Base-by-base conservation (phyloP, 768 basidiomycete genomes). In the Leccinellum rugosiceps region DNA sequence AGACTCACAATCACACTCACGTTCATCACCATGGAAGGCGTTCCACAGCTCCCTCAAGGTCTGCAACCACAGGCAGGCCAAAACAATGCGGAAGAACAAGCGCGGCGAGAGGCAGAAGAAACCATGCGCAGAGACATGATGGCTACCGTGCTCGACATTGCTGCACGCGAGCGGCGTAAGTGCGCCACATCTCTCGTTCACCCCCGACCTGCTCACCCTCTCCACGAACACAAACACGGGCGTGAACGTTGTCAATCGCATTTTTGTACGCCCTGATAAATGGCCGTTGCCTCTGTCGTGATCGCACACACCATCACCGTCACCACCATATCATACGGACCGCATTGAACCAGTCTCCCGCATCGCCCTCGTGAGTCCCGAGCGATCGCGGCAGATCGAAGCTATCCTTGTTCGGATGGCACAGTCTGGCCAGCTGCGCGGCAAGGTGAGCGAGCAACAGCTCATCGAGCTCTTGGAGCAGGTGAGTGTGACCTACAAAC, bases 391-490 rank as follows among this genome's bases (percentile, higher is more conserved):
- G 60, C 85, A 92, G 69, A 90, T 96, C 63, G 90, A 94, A 72
- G 76, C 74, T 3, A 84, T 94, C 56, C 76, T 96, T 31, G 62
- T 89, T 41, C 80, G 90, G 41, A 92, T 94, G 89, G 91, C 86
- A 8, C 90, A 92, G 73, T 78, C 82, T 1, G 91, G 93, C 7
- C 91, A 94, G 69, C 70, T 96, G 38, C 80, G 87, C 45, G 87
- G 86, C 1, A 77, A 85, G 28, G 87, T 96, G 41, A 83, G 79
- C 28, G 94, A 97, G 68, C 75, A 80, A 48, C 91, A 94, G 69
- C 79, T 97, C 53, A 92, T 97, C 62, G 86, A 85, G 49, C 75
- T 96, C 34, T 79, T 96, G 57, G 89, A 95, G 63, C 91, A 96
- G 82, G 94, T 88, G 59, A 61, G 66, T 26, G 31, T 23, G 8